These are phyloP conservation scores for Nicotiana tomentosiformis DNA, from an alignment of 257 asterid species.

Conservation along the genomic window DNA sequence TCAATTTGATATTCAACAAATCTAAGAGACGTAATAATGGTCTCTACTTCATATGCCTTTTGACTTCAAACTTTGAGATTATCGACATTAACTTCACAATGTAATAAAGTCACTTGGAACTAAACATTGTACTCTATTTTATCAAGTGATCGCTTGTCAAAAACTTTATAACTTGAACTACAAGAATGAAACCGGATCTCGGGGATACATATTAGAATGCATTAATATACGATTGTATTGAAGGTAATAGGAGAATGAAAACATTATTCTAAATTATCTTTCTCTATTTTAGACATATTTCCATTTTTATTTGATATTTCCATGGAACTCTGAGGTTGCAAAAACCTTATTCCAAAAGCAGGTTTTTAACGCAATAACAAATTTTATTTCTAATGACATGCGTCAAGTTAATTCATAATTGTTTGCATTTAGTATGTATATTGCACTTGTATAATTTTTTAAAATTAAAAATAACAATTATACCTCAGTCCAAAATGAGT, in stretches of 20 bases:
- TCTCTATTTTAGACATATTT: background rate
- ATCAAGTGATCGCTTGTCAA: background rate
- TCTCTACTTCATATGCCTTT: background rate
- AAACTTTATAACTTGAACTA: background rate
- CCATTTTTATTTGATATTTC: background rate
- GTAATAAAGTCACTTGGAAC: background rate
- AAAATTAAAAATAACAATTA: background rate
- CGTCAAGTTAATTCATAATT: background rate
- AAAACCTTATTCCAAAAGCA: background rate
- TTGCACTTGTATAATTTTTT: background rate
- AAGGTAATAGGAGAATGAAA: background rate
- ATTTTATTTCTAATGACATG: background rate
- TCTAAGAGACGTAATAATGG: background rate
- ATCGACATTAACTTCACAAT: background rate
- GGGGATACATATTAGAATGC: background rate
- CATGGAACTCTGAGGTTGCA: background rate
- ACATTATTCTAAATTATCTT: background rate
- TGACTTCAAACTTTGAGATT: background rate
- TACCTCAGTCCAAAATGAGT: too few relatives aligned
- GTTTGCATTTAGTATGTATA: background rate
- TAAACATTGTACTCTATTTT: background rate
- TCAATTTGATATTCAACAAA: background rate
- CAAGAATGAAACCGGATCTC: background rate
- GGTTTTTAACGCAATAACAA: background rate
- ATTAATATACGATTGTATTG: background rate